A percentile compares a stretch with the other conserved stretches of the same genome.
Conservation (phyloP, 2,329 filamentous ascomycete species). For the Xylariaceae sp. region DNA sequence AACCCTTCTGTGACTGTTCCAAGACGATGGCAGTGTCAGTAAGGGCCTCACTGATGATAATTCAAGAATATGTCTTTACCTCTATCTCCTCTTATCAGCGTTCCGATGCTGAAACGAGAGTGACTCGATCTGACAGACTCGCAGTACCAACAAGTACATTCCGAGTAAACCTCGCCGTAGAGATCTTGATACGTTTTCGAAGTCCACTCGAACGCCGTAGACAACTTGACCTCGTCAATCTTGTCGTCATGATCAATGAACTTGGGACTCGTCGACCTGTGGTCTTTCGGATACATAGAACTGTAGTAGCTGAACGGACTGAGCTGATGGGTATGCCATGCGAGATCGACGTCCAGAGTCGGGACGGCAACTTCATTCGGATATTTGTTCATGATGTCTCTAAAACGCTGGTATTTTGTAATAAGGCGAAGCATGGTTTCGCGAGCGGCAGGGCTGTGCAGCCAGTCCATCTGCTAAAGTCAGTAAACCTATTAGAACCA, state of each 20-base stretch:
- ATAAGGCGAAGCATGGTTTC: slow-evolving; percentile 63
- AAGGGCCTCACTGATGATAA: not conserved
- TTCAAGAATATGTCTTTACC: slow-evolving; percentile 27
- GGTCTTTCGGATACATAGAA: slow-evolving; percentile 46
- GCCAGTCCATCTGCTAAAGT: slow-evolving; percentile 59
- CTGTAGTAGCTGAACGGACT: slow-evolving; percentile 58
- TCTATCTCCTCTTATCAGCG: slow-evolving; percentile 43
- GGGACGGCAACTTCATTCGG: slow-evolving; percentile 55
- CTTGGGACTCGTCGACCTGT: slow-evolving; percentile 26
- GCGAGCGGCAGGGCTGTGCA: slow-evolving; percentile 63
- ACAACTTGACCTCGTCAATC: slow-evolving; percentile 64
- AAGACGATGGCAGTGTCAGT: not conserved
- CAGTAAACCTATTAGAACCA: not conserved
- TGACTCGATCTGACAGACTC: slow-evolving; percentile 62
- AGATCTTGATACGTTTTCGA: slow-evolving; percentile 63
- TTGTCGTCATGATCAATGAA: slow-evolving; percentile 85
- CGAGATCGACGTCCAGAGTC: slow-evolving; percentile 70
- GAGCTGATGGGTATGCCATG: slow-evolving; percentile 80
- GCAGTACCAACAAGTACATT: slow-evolving; percentile 83
- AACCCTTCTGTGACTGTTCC: slow-evolving; percentile 39
- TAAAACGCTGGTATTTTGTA: slow-evolving; percentile 61
- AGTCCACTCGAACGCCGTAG: slow-evolving; percentile 67
- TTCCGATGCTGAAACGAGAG: slow-evolving; percentile 39
- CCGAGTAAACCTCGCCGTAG: slow-evolving; percentile 65
- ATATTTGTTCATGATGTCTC: slow-evolving; percentile 51